A percentile compares a stretch with the other conserved stretches of the same genome.
These are phyloP conservation scores for Fusarium algeriense DNA, from an alignment of 2,329 filamentous ascomycete genomes.

Conservation along the genomic window DNA sequence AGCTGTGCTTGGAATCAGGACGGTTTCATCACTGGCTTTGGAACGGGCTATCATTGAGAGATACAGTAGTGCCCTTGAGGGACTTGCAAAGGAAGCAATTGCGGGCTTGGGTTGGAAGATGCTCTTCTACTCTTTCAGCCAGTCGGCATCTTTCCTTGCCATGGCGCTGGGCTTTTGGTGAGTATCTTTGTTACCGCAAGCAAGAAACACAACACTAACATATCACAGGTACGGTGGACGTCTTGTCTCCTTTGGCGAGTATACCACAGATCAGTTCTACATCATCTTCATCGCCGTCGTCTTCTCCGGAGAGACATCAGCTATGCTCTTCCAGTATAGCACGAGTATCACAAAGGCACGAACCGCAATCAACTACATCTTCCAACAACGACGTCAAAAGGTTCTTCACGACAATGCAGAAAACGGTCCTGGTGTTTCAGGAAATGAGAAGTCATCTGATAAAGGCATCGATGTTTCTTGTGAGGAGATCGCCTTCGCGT, in stretches of 20 bases:
- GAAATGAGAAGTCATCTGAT: conserved; percentile 13
- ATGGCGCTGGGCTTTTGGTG: conserved; percentile 58
- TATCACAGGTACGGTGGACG: conserved; percentile 53
- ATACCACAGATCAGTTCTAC: conserved; percentile 61
- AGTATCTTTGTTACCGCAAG: neutral
- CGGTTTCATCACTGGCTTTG: conserved; percentile 61
- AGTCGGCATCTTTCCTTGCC: conserved; percentile 55
- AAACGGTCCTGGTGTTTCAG: conserved; percentile 12
- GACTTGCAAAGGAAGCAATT: conserved; percentile 50
- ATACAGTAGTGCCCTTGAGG: conserved; percentile 50
- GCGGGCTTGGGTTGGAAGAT: conserved; percentile 54
- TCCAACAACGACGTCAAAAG: conserved; percentile 53
- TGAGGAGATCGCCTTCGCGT: conserved; percentile 67
- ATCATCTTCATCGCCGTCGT: conserved; percentile 64
- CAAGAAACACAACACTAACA: neutral
- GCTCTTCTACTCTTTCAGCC: conserved; percentile 57
- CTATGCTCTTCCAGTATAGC: conserved; percentile 60
- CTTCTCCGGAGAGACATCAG: conserved; percentile 59
- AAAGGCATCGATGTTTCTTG: conserved; percentile 60
- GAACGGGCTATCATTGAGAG: conserved; percentile 57
- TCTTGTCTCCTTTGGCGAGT: conserved; percentile 60
- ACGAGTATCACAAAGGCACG: conserved; percentile 65
- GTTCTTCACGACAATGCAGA: conserved; percentile 49
- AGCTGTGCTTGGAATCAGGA: conserved; percentile 62
- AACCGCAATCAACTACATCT: conserved; percentile 62